phyloP scores from a whole-genome alignment of 2,329 filamentous ascomycete species.

The Sclerotinia minor region DNA sequence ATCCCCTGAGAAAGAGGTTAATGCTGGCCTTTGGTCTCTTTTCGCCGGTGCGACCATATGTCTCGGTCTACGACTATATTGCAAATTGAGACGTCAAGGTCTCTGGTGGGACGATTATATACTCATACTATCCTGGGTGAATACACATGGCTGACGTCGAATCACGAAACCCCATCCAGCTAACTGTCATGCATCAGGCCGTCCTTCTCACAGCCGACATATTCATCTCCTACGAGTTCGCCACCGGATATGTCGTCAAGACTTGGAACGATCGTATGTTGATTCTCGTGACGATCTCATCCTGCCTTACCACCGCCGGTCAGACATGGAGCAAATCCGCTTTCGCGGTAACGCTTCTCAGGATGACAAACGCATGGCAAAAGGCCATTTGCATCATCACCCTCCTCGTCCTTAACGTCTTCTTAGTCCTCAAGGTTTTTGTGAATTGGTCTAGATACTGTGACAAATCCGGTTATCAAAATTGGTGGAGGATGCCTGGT shows the following conservation, averaged over 20 bases:
- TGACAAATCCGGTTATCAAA: constrained; percentile 46
- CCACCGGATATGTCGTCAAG: constrained; percentile 50
- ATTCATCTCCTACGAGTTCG: constrained; percentile 50
- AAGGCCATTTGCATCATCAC: constrained; percentile 50
- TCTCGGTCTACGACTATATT: constrained; percentile 29
- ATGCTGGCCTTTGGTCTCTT: constrained; percentile 31
- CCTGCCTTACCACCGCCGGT: constrained; percentile 39
- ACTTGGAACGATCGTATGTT: constrained; percentile 54
- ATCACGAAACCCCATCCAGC: not conserved
- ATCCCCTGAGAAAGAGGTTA: constrained; percentile 30
- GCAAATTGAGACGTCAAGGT: constrained; percentile 29
- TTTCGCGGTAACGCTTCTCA: constrained; percentile 40
- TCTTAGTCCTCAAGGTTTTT: constrained; percentile 50
- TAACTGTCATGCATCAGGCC: constrained; percentile 38
- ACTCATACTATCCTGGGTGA: constrained; percentile 30
- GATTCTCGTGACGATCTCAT: constrained; percentile 50
- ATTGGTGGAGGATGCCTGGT: constrained; percentile 49
- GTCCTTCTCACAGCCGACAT: constrained; percentile 49
- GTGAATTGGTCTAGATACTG: constrained; percentile 53
- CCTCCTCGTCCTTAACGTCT: constrained; percentile 51
- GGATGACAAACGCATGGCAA: constrained; percentile 49
- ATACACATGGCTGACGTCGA: constrained; percentile 12
- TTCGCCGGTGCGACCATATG: constrained; percentile 30
- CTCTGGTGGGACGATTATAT: constrained; percentile 35
- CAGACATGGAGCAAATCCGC: constrained; percentile 46